Evolutionary conservation across 2,329 filamentous ascomycete species (phyloP).

Genomic region (Pseudocercospora musae): DNA sequence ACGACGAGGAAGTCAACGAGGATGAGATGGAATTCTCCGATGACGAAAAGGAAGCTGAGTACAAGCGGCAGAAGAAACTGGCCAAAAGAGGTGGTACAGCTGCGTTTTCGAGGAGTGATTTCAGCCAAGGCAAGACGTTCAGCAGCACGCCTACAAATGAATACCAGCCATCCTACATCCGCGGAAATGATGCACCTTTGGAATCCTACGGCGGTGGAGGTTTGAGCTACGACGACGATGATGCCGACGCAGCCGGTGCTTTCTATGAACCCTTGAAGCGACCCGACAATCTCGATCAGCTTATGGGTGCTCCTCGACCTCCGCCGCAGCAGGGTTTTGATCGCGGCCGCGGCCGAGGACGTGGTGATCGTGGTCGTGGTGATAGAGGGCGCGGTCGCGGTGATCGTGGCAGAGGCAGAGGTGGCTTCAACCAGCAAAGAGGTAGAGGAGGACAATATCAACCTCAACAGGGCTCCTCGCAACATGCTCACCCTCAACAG

Average conservation of each 20-base stretch:
- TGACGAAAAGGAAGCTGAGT: constrained; percentile 78
- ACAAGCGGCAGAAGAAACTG: constrained; percentile 36
- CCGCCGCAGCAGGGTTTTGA: constrained; percentile 33
- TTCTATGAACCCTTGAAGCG: constrained; percentile 49
- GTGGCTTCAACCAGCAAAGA: constrained; percentile 17
- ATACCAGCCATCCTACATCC: constrained; percentile 11
- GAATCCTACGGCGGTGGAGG: constrained; percentile 25
- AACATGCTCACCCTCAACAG: constrained; percentile 23
- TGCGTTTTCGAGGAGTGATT: constrained; percentile 22
- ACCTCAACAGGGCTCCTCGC: constrained; percentile 20
- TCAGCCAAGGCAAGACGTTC: constrained; percentile 17
- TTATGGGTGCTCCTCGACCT: constrained; percentile 38
- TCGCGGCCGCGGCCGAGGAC: constrained; percentile 29
- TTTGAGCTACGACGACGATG: constrained; percentile 42
- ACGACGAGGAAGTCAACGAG: constrained; percentile 83
- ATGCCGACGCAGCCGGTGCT: constrained; percentile 37
- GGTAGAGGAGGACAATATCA: constrained; percentile 6
- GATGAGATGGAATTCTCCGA: constrained; percentile 96
- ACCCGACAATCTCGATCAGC: constrained; percentile 46
- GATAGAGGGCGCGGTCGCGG: constrained; percentile 15
- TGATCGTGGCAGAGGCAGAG: constrained; percentile 13
- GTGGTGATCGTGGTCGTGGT: constrained; percentile 24
- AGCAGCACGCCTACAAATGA: constrained; percentile 18
- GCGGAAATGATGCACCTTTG: constrained; percentile 24
- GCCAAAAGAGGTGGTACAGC: constrained; percentile 32